Evolutionary conservation across 164 flowering plant species (phyloP).

Genomic region (Sedum album): DNA sequence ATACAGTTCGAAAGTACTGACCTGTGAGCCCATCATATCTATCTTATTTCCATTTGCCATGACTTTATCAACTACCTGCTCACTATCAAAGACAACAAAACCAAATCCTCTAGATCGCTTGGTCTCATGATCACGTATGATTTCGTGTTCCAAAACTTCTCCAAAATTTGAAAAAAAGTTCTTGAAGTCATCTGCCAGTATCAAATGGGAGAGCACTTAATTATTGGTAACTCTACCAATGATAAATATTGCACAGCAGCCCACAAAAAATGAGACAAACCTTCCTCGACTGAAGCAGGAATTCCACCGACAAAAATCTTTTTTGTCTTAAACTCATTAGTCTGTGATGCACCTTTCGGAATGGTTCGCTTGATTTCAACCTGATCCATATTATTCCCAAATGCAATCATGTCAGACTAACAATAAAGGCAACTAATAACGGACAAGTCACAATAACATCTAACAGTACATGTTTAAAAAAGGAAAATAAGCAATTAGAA

Average conservation of each 20-base stretch:
- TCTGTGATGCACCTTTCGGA: not conserved
- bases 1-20: constrained; percentile 12
- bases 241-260: not conserved
- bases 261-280: not conserved
- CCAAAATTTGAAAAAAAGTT: constrained; percentile 76
- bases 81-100: constrained; percentile 65
- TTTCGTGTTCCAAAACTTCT: constrained; percentile 72
- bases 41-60: constrained; percentile 78
- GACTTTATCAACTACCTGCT: constrained; percentile 70
- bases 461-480: not conserved
- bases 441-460: not conserved
- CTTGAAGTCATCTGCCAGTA: constrained; percentile 60
- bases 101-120: constrained; percentile 27
- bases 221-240: not conserved
- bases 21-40: constrained; percentile 79
- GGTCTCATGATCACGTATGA: constrained; percentile 75
- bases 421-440: not conserved
- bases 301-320: constrained; percentile 78
- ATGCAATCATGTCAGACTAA: not conserved
- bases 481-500: too few relatives aligned
- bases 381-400: not conserved
- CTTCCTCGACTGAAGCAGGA: constrained; percentile 23
- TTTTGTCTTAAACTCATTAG: constrained; percentile 54
- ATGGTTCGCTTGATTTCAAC: not conserved
- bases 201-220: not conserved